Base-by-base conservation (phyloP, 2,329 filamentous ascomycete genomes). In the Emmonsia crescens region DNA sequence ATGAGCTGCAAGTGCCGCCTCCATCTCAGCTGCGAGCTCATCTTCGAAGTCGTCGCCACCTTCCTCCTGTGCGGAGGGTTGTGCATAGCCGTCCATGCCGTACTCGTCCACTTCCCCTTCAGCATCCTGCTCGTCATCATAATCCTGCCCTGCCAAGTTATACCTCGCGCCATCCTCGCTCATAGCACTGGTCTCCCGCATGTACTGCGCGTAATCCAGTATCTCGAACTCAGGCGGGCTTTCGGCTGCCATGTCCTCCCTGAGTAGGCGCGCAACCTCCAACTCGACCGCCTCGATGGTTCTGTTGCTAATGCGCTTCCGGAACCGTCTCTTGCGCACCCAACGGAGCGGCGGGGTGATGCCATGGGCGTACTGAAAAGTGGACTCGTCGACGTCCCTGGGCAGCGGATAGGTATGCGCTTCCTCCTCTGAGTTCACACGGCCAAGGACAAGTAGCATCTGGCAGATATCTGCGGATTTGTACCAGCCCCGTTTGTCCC, bases 391-490 rank as follows among this genome's bases (percentile, higher is more conserved):
- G 58, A 95, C 81, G 68, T 91, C 87, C 60, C 80, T 74, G 1
- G 91, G 91, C 16, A 95, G 77, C n/a, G 86, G 82, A 60, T 78
- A 80, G n/a, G 78, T 80, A 68, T 81, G 78, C 0, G 87, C 87
- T 70, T 89, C 86, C n/a, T 81, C 76, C 65, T 89, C 87, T 60
- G 75, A 86, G 55, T 79, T 77, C 21, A 93, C 87, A 38, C 76
- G 79, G 9, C 88, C 86, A 62, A 91, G 83, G 1, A 93, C 89
- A 8, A 95, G 77, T 42, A 96, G 82, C 89, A 96, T 95, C 77
- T 96, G 91, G 67, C 88, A 91, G 40, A 96, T 84, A 70, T 96
- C 91, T 38, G 89, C 88, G 9, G 89, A 89, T 77, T 96, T 96
- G 79, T 92, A 91, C 79, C 92, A 91, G 21, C 86, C 83, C 70